Evolutionary conservation across 768 basidiomycete species (phyloP), one percentile per base, ranked within the genome.

Genomic region (Pisolithus marmoratus): DNA sequence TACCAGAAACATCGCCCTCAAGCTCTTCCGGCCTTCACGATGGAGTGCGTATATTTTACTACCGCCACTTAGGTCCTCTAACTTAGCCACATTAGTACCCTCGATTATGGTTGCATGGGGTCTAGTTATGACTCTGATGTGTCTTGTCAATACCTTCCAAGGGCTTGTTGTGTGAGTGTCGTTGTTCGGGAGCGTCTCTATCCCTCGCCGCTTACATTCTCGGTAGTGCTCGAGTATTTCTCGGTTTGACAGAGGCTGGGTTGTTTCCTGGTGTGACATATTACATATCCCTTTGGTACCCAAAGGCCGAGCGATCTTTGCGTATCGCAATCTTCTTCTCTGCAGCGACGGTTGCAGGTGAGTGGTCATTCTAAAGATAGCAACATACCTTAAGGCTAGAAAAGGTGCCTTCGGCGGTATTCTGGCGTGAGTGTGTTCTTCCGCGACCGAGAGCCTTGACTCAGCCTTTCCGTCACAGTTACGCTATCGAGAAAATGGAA

Each of bases 291-390:
- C 63, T 80, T 46, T 85, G 83, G 83, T 81, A 87, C 60, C 74
- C 80, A 9, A 70, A 78, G 34, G 68, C 69, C 48, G 83, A 85
- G 58, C 76, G 82, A 41, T 81, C 78, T 17, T 68, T 66, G 58
- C 76, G 83, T 24, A 74, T 83, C 50, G 80, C 83, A 4, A 70
- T 85, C 36, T 84, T 85, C 71, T 83, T 83, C 63, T 77, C 77
- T 19, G 81, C 82, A 36, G 81, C 82, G 11, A 82, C 80, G 2
- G 60, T 79, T 34, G 76, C 81, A 17, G 82, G 76, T 63, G 29
- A 15, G 62, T 49, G 36, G n/a, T 4, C 17, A 6, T 37, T 7
- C 38, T 14, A 12, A 23, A 47, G 12, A 45, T 54, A 27, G 34
- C 48, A n/a, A 38, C 24, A 23, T 20, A 24, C 41, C 46, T 47